A percentile compares a stretch with the other conserved stretches of the same genome.
Evolutionary conservation across 805 yeast species (phyloP).

Genomic region (Torulaspora maleeae): DNA sequence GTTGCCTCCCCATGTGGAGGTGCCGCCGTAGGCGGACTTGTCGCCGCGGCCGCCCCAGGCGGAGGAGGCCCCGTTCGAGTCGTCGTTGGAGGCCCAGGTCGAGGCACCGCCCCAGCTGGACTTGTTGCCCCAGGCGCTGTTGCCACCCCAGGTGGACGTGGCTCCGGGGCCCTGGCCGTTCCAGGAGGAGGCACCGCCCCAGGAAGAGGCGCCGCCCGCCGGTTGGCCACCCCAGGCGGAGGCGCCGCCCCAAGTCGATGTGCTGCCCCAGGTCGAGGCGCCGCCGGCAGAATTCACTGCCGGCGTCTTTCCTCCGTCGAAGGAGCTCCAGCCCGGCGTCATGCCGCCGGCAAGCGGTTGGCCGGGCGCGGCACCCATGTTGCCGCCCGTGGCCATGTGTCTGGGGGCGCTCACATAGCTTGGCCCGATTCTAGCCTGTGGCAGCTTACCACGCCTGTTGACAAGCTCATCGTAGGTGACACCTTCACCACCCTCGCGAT

Average conservation of each 20-base stretch:
- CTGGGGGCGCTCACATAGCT: slow-evolving; percentile 35
- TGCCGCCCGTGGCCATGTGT: slow-evolving; percentile 33
- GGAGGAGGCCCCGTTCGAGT: slow-evolving; percentile 41
- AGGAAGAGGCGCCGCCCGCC: slow-evolving; percentile 25
- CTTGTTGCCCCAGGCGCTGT: slow-evolving; percentile 36
- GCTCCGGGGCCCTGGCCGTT: slow-evolving; percentile 39
- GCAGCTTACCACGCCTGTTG: slow-evolving; percentile 44
- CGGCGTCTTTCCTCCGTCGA: slow-evolving; percentile 48
- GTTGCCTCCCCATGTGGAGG: slow-evolving; percentile 41
- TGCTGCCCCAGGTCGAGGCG: slow-evolving; percentile 36
- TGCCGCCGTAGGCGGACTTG: slow-evolving; percentile 39
- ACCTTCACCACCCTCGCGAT: slow-evolving; percentile 58
- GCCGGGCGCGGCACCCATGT: slow-evolving; percentile 34
- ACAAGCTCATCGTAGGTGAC: slow-evolving; percentile 77
- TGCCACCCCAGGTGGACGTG: slow-evolving; percentile 39
- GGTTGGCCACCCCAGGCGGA: slow-evolving; percentile 39
- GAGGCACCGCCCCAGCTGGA: slow-evolving; percentile 47
- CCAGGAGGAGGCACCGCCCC: slow-evolving; percentile 43
- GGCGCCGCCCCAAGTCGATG: slow-evolving; percentile 42
- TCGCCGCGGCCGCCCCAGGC: slow-evolving; percentile 43
- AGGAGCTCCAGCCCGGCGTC: slow-evolving; percentile 52
- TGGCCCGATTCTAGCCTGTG: slow-evolving; percentile 36
- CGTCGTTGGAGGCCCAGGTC: slow-evolving; percentile 40
- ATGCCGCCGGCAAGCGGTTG: slow-evolving; percentile 40
- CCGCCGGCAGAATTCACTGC: slow-evolving; percentile 32